Conservation (phyloP, 2,329 filamentous ascomycete genomes). For the Trichoderma atrobrunneum region DNA sequence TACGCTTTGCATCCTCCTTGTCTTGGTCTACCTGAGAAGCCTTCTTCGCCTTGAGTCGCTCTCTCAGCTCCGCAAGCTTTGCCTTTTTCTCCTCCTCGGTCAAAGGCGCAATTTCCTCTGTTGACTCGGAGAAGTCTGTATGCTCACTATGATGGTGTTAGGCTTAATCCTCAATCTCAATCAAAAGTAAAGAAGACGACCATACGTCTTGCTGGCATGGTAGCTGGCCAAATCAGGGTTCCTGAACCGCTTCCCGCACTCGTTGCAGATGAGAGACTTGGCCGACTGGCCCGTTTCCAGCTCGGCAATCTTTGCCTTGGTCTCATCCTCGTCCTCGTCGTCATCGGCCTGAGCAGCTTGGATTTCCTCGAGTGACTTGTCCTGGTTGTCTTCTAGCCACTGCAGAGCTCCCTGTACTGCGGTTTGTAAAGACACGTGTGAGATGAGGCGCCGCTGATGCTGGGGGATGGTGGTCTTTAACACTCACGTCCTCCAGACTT, state of each 20-base stretch:
- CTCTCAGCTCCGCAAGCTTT: conserved; percentile 71
- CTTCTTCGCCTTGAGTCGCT: conserved; percentile 70
- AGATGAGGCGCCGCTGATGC: background rate
- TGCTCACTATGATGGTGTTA: conserved; percentile 60
- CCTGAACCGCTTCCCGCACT: conserved; percentile 89
- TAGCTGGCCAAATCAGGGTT: conserved; percentile 79
- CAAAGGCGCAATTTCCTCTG: conserved; percentile 84
- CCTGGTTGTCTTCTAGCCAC: conserved; percentile 91
- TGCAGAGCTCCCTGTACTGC: conserved; percentile 84
- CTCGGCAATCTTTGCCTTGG: conserved; percentile 58
- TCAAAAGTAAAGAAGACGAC: background rate
- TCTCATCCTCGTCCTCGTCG: conserved; percentile 48
- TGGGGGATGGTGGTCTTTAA: background rate
- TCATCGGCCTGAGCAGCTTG: conserved; percentile 54
- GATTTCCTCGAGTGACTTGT: conserved; percentile 81
- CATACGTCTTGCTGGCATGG: conserved; percentile 81
- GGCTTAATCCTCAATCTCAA: too few relatives aligned
- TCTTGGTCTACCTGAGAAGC: conserved; percentile 67
- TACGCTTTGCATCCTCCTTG: conserved; percentile 77
- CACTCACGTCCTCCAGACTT: conserved; percentile 73
- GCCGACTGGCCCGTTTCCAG: conserved; percentile 69
- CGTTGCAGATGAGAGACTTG: conserved; percentile 85
- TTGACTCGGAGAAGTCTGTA: conserved; percentile 87
- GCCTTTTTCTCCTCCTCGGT: conserved; percentile 88
- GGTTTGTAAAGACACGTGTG: conserved; percentile 17